Percentiles rank a stretch among this genome's conserved stretches.
These are phyloP conservation scores for Dictyostelium purpureum DNA, from an alignment of 78 protist genomes.

Conservation along the genomic window DNA sequence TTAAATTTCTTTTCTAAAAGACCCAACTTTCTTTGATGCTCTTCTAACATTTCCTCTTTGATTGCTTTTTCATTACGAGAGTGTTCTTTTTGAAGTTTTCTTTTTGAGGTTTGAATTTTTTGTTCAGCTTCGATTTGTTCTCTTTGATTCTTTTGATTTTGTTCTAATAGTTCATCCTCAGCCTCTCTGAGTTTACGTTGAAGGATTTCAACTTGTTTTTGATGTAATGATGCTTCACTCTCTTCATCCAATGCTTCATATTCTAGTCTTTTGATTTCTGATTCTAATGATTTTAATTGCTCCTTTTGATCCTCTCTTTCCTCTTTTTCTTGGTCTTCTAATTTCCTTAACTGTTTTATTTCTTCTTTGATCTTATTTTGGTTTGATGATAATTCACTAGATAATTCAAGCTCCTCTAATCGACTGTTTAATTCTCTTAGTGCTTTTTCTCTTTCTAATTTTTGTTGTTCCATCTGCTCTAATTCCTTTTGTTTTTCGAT, in stretches of 20 bases:
- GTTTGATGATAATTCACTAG: neutral
- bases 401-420: neutral
- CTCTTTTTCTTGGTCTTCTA: neutral
- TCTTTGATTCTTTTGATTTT: neutral
- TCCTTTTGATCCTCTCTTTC: neutral
- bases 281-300: neutral
- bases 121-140: neutral
- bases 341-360: neutral
- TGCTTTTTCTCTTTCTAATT: slow-evolving; percentile 1
- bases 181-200: neutral
- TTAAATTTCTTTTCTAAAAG: neutral
- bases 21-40: slow-evolving; percentile 17
- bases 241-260: neutral
- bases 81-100: neutral
- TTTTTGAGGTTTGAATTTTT: neutral
- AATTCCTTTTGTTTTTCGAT: neutral
- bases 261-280: neutral
- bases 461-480: neutral
- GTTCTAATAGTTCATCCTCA: neutral
- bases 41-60: neutral
- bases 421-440: neutral
- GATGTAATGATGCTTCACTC: neutral
- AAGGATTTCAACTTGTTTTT: neutral
- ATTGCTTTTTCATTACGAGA: neutral
- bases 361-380: neutral